Percentiles rank a stretch among this genome's conserved stretches.
phyloP scores from a whole-genome alignment of 1,284 basidiomycete genomes.

The Moesziomyces globuligerus region DNA sequence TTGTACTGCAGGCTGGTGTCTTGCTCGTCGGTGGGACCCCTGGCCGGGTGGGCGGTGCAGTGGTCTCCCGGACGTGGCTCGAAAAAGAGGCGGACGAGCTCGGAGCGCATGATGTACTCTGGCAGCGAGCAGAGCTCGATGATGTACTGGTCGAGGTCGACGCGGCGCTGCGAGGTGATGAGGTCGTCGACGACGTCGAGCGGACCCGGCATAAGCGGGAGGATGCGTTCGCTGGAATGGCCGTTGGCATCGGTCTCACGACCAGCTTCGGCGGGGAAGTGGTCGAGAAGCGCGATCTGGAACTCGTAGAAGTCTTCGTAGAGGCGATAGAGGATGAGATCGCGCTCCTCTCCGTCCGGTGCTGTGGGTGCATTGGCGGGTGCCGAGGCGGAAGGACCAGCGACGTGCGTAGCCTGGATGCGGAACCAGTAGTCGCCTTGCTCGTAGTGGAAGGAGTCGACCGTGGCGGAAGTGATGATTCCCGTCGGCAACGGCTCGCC shows the following conservation, averaged over 20 bases:
- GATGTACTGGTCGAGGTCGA: constrained; percentile 89
- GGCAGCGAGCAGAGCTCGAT: constrained; percentile 78
- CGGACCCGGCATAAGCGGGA: constrained; percentile 97
- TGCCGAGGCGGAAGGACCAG: constrained; percentile 40
- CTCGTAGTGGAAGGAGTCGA: constrained; percentile 96
- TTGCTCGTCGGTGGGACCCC: constrained; percentile 21
- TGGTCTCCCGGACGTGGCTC: constrained; percentile 85
- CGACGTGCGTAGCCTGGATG: constrained; percentile 80
- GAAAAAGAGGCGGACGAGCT: constrained; percentile 84
- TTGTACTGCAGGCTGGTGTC: constrained; percentile 30
- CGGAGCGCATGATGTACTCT: constrained; percentile 83
- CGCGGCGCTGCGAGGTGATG: constrained; percentile 81
- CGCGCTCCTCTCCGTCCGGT: constrained; percentile 70
- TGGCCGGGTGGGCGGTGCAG: constrained; percentile 54
- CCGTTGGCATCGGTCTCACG: constrained; percentile 64
- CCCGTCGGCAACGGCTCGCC: constrained; percentile 70
- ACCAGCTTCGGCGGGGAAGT: constrained; percentile 41
- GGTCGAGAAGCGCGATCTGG: constrained; percentile 78
- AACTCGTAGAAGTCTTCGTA: constrained; percentile 99
- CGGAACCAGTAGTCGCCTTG: constrained; percentile 98
- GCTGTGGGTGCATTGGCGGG: constrained; percentile 46
- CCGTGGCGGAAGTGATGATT: constrained; percentile 84
- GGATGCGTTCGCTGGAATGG: constrained; percentile 74
- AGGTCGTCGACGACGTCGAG: constrained; percentile 82
- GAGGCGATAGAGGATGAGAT: constrained; percentile 89